Conservation (phyloP, 2,329 filamentous ascomycete species). For the Monilinia vaccinii-corymbosi region DNA sequence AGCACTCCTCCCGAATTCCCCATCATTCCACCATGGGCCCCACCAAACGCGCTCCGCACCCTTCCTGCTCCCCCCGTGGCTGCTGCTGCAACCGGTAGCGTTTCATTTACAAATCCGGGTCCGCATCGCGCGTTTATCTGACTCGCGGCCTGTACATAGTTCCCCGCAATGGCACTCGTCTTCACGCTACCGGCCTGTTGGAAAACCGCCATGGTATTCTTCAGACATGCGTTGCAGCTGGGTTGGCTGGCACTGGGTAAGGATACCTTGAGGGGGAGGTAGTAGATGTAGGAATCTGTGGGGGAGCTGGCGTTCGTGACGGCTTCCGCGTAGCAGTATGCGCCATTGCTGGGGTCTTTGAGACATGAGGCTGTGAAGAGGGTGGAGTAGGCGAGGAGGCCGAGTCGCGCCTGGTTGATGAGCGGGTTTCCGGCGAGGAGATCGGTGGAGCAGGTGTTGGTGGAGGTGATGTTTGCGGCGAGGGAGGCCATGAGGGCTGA, state of each 20-base stretch:
- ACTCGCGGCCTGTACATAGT: conserved; percentile 62
- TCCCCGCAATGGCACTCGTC: conserved; percentile 54
- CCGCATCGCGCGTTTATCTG: conserved; percentile 63
- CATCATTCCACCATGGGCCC: no score
- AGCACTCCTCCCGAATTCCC: not conserved
- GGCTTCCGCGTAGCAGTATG: conserved; percentile 78
- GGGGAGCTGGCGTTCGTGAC: conserved; percentile 65
- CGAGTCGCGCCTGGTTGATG: conserved; percentile 66
- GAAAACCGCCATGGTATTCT: conserved; percentile 75
- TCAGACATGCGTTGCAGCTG: conserved; percentile 66
- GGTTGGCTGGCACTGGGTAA: conserved; percentile 39
- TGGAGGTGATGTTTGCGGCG: conserved; percentile 53
- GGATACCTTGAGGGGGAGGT: conserved; percentile 64
- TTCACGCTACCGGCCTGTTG: conserved; percentile 57
- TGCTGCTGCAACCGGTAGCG: conserved; percentile 31
- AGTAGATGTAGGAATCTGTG: conserved; percentile 74
- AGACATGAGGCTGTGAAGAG: conserved; percentile 78
- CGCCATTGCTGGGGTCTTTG: conserved; percentile 50
- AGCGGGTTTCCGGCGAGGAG: conserved; percentile 56
- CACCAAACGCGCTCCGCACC: not conserved
- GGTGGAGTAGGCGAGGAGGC: conserved; percentile 66
- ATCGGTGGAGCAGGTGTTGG: conserved; percentile 63
- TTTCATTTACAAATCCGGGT: conserved; percentile 46
- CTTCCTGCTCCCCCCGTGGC: not conserved
- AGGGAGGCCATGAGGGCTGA: conserved; percentile 52